Evolutionary conservation across 2,329 filamentous ascomycete genomes (phyloP).

Genomic region (Rhytidhysteron rufulum): DNA sequence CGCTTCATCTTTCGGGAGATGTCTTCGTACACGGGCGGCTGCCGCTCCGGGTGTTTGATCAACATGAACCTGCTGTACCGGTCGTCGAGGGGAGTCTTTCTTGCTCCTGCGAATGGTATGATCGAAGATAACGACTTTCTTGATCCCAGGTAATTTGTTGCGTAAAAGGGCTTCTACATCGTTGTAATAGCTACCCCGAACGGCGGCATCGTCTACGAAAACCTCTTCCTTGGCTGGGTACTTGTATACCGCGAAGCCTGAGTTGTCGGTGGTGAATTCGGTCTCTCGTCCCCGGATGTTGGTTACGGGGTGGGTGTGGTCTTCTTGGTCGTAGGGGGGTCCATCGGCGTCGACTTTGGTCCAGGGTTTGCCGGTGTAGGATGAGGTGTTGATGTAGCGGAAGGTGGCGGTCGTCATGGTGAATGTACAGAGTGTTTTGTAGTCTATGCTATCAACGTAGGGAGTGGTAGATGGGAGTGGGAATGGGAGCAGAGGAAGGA

Average conservation of each 20-base stretch:
- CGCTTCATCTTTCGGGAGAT: constrained; percentile 54
- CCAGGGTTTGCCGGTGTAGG: constrained; percentile 56
- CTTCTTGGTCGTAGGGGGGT: constrained; percentile 49
- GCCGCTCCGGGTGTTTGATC: constrained; percentile 66
- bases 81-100: constrained; percentile 56
- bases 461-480: too few species aligned
- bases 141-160: constrained; percentile 52
- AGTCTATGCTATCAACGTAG: too few species aligned
- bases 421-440: too few species aligned
- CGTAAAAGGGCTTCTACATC: constrained; percentile 59
- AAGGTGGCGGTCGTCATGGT: constrained; percentile 58
- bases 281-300: constrained; percentile 52
- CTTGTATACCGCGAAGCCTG: constrained; percentile 56
- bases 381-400: constrained; percentile 57
- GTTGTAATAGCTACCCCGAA: constrained; percentile 57
- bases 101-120: constrained; percentile 62
- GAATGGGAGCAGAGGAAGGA: too few species aligned
- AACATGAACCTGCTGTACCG: constrained; percentile 67
- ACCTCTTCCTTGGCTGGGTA: constrained; percentile 51
- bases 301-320: constrained; percentile 47
- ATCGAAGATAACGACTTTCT: constrained; percentile 66
- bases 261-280: constrained; percentile 54
- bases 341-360: constrained; percentile 60
- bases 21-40: constrained; percentile 58
- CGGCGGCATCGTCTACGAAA: constrained; percentile 54